phyloP scores from a whole-genome alignment of 345 rosid species.

The Barbarea vulgaris region DNA sequence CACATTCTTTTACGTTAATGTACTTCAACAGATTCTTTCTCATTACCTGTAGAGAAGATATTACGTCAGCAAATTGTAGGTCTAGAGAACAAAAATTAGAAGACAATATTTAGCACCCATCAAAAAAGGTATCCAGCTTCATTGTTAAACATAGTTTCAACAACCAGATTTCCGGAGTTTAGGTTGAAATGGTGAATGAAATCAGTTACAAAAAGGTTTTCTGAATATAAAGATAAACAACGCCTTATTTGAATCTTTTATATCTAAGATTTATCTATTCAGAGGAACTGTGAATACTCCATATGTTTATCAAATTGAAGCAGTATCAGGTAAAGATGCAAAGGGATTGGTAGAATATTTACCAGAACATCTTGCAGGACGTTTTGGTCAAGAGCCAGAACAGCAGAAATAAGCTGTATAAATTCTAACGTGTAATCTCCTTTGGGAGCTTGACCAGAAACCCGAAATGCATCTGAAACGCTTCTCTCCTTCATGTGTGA shows the following conservation, averaged over 20 bases:
- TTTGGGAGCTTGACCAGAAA: constrained; percentile 37
- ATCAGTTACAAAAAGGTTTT: background rate
- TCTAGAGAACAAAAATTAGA: constrained; percentile 19
- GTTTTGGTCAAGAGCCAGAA: constrained; percentile 78
- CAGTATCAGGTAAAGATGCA: constrained; percentile 8
- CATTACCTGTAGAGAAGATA: constrained; percentile 58
- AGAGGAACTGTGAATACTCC: constrained; percentile 12
- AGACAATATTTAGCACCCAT: constrained; percentile 7
- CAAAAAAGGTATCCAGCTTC: background rate
- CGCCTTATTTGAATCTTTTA: background rate
- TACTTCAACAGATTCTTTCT: constrained; percentile 80
- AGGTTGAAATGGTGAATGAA: background rate
- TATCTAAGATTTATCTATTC: background rate
- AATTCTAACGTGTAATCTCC: constrained; percentile 79
- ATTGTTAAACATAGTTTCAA: constrained; percentile 9
- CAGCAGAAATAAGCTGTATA: constrained; percentile 77
- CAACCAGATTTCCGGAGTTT: background rate
- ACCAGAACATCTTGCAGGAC: constrained; percentile 93
- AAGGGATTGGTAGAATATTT: constrained; percentile 26
- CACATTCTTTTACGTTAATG: constrained; percentile 69
- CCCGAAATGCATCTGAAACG: constrained; percentile 44
- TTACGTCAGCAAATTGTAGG: constrained; percentile 24
- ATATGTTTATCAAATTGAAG: constrained; percentile 14
- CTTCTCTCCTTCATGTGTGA: constrained; percentile 57
- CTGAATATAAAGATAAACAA: background rate